phyloP scores from a whole-genome alignment of 1,284 basidiomycete species.

The Chalciporus sp. region DNA sequence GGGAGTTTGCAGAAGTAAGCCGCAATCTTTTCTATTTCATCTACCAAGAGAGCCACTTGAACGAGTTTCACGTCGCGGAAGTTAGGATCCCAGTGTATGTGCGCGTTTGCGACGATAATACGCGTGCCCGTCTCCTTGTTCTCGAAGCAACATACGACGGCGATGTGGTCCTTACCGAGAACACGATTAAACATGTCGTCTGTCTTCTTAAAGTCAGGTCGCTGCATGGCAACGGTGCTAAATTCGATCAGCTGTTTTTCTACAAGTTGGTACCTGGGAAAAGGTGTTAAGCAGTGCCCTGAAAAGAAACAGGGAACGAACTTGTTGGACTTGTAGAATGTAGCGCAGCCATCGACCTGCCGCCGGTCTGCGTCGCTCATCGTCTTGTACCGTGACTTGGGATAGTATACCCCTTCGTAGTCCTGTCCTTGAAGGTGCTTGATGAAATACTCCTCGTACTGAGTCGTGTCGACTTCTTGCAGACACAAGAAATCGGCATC shows the following conservation, averaged over 20 bases:
- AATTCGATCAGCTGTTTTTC: constrained; percentile 97
- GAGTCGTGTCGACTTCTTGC: constrained; percentile 91
- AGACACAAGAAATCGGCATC: constrained; percentile 92
- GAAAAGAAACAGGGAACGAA: constrained; percentile 44
- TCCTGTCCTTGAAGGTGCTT: constrained; percentile 76
- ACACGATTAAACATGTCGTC: constrained; percentile 99
- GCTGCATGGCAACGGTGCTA: constrained; percentile 90
- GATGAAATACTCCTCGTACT: constrained; percentile 93
- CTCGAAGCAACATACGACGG: constrained; percentile 87
- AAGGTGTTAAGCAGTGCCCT: constrained; percentile 1
- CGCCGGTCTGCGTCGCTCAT: constrained; percentile 89
- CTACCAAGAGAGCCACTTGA: constrained; percentile 89
- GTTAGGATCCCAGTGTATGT: constrained; percentile 93
- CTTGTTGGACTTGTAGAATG: constrained; percentile 91
- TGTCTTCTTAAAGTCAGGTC: constrained; percentile 96
- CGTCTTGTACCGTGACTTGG: constrained; percentile 93
- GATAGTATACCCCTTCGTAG: constrained; percentile 93
- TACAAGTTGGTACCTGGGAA: constrained; percentile 82
- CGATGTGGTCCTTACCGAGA: constrained; percentile 94
- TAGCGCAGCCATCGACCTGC: constrained; percentile 95
- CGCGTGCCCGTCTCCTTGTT: constrained; percentile 86
- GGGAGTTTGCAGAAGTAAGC: constrained; percentile 86
- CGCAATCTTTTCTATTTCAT: constrained; percentile 91
- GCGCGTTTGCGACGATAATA: constrained; percentile 88
- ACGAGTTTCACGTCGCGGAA: constrained; percentile 98